Percentiles rank a stretch among this genome's conserved stretches.
Conservation (phyloP, 495 filamentous ascomycete genomes). For the Hyaloscypha variabilis region DNA sequence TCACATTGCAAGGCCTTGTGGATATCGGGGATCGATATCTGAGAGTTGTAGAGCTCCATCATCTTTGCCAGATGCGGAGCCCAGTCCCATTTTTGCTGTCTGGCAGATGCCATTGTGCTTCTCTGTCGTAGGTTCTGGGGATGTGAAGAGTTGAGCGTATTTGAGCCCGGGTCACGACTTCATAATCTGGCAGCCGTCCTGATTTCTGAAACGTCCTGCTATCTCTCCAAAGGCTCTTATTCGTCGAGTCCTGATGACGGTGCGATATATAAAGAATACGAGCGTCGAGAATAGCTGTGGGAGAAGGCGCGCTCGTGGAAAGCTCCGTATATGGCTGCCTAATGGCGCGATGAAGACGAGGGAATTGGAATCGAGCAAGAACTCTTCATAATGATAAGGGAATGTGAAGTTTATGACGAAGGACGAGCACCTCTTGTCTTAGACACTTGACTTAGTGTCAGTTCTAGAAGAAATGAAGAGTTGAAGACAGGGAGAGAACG, state of each 20-base stretch:
- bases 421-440: background rate
- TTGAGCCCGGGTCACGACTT: background rate
- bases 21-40: conserved; percentile 29
- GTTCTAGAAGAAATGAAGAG: background rate
- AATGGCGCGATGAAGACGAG: background rate
- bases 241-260: background rate
- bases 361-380: background rate
- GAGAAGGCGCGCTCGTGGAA: background rate
- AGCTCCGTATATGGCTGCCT: background rate
- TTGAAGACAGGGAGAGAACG: background rate
- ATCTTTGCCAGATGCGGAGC: conserved; percentile 21
- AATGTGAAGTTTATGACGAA: background rate
- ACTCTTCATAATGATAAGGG: background rate
- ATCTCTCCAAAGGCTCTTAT: background rate
- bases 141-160: background rate
- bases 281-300: background rate
- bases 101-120: conserved; percentile 7
- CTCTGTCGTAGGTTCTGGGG: background rate
- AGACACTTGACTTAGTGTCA: background rate
- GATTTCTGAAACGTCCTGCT: background rate
- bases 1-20: conserved; percentile 23
- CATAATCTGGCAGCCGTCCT: background rate
- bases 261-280: background rate
- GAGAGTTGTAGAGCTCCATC: conserved; percentile 23
- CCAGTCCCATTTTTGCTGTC: conserved; percentile 26